Base-by-base conservation (phyloP, 495 filamentous ascomycete genomes). In the Saxophila tyrrhenica region DNA sequence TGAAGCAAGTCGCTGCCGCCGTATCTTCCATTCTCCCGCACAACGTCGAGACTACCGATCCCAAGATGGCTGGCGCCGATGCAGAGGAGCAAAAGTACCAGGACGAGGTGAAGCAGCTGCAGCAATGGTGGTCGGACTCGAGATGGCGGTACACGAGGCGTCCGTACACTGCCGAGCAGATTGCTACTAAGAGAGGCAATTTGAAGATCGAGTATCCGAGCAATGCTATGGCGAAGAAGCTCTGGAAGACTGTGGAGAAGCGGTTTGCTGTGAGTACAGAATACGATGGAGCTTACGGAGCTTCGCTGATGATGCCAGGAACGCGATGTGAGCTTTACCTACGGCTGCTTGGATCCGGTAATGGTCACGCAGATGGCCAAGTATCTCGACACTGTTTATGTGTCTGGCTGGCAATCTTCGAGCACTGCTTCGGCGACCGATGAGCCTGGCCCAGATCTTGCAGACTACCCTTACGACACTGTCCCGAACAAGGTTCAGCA, bases 331-430 rank as follows among this genome's bases (percentile, higher is more conserved):
- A 92, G 86, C 72, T 94, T 80, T 73, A 98, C 92, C 38, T 98
- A 95, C 70, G 92, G 92, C 64, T 96, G 92, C 70, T 75, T 98
- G 53, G 94, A 98, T 63, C 92, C 92, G 10, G 94, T 94, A 3
- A 95, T 95, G 86, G 78, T 98, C 64, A 96, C 94, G 20, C 92
- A 98, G 69, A 98, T 98, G 92, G 91, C 89, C 62, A 94, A 97
- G 70, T 97, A 92, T 70, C 78, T 97, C 50, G 92, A 98, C 67
- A 98, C 94, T 38, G 88, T 98, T 67, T 98, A 98, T 65, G 89
- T 98, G 50, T 95, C 91, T 38, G 92, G 92, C 58, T 98, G 92
- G 92, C 94, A 98, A 71, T 96, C 87, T 65, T 96, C 91, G 1
- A 94, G 89, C 25, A 98, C 92, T 2, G 92, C 92, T 38, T 95